A percentile compares a stretch with the other conserved stretches of the same genome.
Conservation (phyloP, 768 basidiomycete species). For the Strobilomyces confusus region DNA sequence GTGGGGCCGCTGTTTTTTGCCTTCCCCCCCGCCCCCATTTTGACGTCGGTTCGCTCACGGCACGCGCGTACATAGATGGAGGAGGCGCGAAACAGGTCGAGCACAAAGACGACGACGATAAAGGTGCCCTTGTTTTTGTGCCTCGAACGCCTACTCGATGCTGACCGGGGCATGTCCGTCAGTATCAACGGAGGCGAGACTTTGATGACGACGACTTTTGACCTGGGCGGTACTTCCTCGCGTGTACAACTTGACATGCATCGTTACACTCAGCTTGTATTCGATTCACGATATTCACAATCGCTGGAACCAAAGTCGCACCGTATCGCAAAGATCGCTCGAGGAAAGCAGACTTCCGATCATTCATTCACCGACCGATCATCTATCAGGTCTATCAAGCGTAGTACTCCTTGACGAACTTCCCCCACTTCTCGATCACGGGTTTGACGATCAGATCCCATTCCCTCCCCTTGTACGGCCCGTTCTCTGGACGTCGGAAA, state of each 20-base stretch:
- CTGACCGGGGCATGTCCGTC: constrained; percentile 3
- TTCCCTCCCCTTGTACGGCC: constrained; percentile 58
- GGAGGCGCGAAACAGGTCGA: constrained; percentile 45
- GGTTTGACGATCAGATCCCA: constrained; percentile 74
- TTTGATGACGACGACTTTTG: constrained; percentile 59
- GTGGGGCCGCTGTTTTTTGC: neutral
- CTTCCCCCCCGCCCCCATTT: neutral
- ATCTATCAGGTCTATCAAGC: constrained; percentile 12
- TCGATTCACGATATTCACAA: neutral
- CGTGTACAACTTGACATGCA: neutral
- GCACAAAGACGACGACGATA: constrained; percentile 55
- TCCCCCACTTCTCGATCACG: constrained; percentile 75
- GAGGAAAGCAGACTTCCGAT: no score
- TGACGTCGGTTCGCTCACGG: constrained; percentile 2
- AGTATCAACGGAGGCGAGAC: constrained; percentile 67
- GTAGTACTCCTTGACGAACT: constrained; percentile 44
- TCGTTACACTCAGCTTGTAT: no score
- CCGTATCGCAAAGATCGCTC: neutral
- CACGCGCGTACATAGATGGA: constrained; percentile 42
- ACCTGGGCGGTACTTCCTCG: neutral
- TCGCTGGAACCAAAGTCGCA: no score
- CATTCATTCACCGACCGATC: neutral
- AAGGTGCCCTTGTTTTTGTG: constrained; percentile 37
- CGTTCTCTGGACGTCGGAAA: constrained; percentile 52
- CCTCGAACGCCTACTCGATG: neutral